These are phyloP conservation scores for Aurinia saxatilis DNA, from an alignment of 345 rosid genomes.

Conservation along the genomic window DNA sequence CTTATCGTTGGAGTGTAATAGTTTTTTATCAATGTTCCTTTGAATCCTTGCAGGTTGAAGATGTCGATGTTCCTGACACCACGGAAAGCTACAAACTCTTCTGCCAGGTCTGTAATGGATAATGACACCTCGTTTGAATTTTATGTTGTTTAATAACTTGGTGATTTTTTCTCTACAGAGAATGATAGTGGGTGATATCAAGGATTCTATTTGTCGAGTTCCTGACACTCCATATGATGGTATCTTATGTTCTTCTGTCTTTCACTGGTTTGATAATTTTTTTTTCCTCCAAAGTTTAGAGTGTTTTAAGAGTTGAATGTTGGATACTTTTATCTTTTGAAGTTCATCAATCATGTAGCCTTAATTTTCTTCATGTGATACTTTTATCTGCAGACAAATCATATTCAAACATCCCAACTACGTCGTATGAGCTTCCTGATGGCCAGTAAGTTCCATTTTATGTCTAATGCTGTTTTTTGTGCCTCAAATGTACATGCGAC, in stretches of 20 bases:
- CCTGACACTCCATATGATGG: slow-evolving; percentile 99
- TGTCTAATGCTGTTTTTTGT: background rate
- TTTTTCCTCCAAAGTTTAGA: background rate
- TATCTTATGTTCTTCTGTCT: slow-evolving; percentile 25
- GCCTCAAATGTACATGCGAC: background rate
- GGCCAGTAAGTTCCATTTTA: slow-evolving; percentile 76
- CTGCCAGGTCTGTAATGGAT: slow-evolving; percentile 61
- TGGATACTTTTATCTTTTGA: background rate
- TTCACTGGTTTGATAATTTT: background rate
- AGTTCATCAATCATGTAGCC: background rate
- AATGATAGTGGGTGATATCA: slow-evolving; percentile 91
- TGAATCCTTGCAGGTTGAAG: slow-evolving; percentile 50
- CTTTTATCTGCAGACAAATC: slow-evolving; percentile 51
- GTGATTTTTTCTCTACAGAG: slow-evolving; percentile 49
- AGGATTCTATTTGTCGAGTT: slow-evolving; percentile 92
- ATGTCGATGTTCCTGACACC: slow-evolving; percentile 71
- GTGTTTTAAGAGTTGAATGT: background rate
- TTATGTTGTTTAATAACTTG: background rate
- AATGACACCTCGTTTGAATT: background rate
- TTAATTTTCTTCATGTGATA: slow-evolving; percentile 9
- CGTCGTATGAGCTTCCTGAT: slow-evolving; percentile 99
- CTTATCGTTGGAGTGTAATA: background rate
- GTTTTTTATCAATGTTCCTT: slow-evolving; percentile 3
- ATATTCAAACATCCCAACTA: slow-evolving; percentile 95
- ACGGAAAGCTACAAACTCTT: slow-evolving; percentile 88